phyloP scores from a whole-genome alignment of 176 grass and related monocot genomes.

The Oropetium thomaeum region DNA sequence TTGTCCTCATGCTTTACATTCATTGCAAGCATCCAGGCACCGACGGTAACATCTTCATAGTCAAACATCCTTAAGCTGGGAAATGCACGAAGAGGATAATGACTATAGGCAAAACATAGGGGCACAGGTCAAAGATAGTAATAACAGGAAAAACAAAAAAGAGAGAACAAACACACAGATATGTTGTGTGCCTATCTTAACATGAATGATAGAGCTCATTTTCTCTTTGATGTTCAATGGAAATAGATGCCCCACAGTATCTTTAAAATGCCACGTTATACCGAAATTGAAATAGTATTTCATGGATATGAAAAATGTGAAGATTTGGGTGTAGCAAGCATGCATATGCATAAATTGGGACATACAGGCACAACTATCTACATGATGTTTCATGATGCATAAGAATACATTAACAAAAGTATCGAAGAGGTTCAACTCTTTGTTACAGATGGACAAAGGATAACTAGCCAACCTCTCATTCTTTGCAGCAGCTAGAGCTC shows the following conservation, averaged over 20 bases:
- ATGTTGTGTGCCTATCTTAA: neutral
- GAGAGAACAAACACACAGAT: neutral
- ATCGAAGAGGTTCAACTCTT: neutral
- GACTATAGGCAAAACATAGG: neutral
- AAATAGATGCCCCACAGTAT: neutral
- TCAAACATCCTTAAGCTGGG: conserved; percentile 93
- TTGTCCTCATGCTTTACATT: conserved; percentile 95
- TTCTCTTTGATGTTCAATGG: neutral
- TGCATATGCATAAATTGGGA: neutral
- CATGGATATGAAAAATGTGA: neutral
- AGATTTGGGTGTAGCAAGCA: neutral
- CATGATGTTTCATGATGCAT: neutral
- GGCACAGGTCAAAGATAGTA: neutral
- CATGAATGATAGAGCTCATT: neutral
- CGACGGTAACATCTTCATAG: conserved; percentile 90
- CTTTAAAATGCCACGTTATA: neutral
- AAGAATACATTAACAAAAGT: conserved; percentile 10
- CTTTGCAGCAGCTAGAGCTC: conserved; percentile 58
- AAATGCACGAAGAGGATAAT: conserved; percentile 9
- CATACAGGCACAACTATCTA: neutral
- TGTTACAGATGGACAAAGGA: neutral
- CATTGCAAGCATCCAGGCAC: conserved; percentile 93
- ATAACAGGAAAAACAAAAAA: neutral
- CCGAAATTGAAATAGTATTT: neutral
- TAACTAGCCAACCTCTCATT: conserved; percentile 67